A percentile compares a stretch with the other conserved stretches of the same genome.
These are phyloP conservation scores for Didymella sp. DNA, from an alignment of 2,329 filamentous ascomycete species.

Conservation along the genomic window DNA sequence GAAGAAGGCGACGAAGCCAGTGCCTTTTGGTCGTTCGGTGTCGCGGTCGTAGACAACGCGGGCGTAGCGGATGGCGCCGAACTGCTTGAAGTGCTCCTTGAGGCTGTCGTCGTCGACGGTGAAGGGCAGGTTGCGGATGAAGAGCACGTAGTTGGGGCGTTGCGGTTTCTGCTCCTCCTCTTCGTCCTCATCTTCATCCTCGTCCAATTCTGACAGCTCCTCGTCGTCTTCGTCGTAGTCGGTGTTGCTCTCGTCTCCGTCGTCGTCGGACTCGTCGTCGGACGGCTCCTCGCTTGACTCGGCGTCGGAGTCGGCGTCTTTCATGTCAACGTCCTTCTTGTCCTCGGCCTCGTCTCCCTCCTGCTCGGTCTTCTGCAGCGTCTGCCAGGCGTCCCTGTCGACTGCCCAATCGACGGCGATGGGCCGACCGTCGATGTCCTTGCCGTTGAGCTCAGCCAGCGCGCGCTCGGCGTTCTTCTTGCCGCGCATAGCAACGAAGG, in stretches of 20 bases:
- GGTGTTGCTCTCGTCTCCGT: conserved; percentile 47
- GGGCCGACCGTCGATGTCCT: conserved; percentile 83
- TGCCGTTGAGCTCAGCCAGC: conserved; percentile 84
- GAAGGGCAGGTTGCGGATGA: conserved; percentile 94
- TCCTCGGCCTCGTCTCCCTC: conserved; percentile 53
- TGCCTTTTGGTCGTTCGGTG: conserved; percentile 87
- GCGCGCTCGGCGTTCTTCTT: conserved; percentile 92
- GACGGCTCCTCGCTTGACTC: conserved; percentile 49
- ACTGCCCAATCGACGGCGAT: conserved; percentile 97
- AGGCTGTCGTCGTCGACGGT: conserved; percentile 82
- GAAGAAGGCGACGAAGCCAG: conserved; percentile 94
- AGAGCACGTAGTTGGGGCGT: conserved; percentile 79
- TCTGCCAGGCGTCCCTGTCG: conserved; percentile 85
- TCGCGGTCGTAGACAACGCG: conserved; percentile 86
- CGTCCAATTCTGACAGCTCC: conserved; percentile 36
- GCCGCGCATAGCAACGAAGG: conserved; percentile 87
- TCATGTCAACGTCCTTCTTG: conserved; percentile 50
- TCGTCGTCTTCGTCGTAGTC: conserved; percentile 54
- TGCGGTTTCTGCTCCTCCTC: conserved; percentile 40
- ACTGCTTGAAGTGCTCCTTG: conserved; percentile 84
- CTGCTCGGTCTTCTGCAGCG: conserved; percentile 56
- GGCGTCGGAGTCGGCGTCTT: conserved; percentile 48
- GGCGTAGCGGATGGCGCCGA: conserved; percentile 88
- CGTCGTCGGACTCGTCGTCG: conserved; percentile 52
- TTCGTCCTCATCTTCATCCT: conserved; percentile 43